A percentile compares a stretch with the other conserved stretches of the same genome.
These are phyloP conservation scores for Bryoglossum gracile DNA, from an alignment of 495 filamentous ascomycete genomes.

Conservation along the genomic window DNA sequence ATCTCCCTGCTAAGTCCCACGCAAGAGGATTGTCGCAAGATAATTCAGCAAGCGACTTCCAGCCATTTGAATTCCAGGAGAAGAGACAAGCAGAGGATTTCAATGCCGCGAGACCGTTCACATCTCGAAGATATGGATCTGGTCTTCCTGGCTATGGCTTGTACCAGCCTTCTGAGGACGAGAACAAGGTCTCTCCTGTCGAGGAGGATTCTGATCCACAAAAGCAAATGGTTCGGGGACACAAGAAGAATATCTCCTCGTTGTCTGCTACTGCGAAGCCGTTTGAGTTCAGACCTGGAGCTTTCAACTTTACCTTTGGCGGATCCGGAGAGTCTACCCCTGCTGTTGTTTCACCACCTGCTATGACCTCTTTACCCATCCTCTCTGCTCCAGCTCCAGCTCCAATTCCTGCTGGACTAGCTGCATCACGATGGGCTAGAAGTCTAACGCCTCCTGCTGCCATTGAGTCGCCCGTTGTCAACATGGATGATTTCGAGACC, in stretches of 20 bases:
- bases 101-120: slow-evolving; percentile 29
- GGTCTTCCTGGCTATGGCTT: slow-evolving; percentile 24
- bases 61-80: slow-evolving; percentile 36
- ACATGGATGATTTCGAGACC: slow-evolving; percentile 19
- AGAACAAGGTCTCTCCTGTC: slow-evolving; percentile 21
- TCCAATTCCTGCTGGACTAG: slow-evolving; percentile 28
- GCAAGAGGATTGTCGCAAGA: slow-evolving; percentile 23
- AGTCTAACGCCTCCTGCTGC: slow-evolving; percentile 31
- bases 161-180: slow-evolving; percentile 4
- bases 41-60: slow-evolving; percentile 35
- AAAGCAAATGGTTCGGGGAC: too few relatives aligned
- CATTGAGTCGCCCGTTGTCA: slow-evolving; percentile 15
- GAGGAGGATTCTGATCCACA: slow-evolving; percentile 27
- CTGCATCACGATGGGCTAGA: slow-evolving; percentile 35
- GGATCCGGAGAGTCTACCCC: slow-evolving; percentile 14
- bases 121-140: slow-evolving; percentile 23
- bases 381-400: slow-evolving; percentile 26
- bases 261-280: slow-evolving; percentile 62
- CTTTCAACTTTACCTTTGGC: slow-evolving; percentile 32
- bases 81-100: slow-evolving; percentile 33
- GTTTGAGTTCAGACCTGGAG: slow-evolving; percentile 51
- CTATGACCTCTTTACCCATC: neutral
- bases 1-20: slow-evolving; percentile 3
- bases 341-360: slow-evolving; percentile 17
- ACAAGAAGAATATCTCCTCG: slow-evolving; percentile 45